Evolutionary conservation across 371 early-diverging fungal genomes (phyloP).

Genomic region (Basidiobolus meristosporus): DNA sequence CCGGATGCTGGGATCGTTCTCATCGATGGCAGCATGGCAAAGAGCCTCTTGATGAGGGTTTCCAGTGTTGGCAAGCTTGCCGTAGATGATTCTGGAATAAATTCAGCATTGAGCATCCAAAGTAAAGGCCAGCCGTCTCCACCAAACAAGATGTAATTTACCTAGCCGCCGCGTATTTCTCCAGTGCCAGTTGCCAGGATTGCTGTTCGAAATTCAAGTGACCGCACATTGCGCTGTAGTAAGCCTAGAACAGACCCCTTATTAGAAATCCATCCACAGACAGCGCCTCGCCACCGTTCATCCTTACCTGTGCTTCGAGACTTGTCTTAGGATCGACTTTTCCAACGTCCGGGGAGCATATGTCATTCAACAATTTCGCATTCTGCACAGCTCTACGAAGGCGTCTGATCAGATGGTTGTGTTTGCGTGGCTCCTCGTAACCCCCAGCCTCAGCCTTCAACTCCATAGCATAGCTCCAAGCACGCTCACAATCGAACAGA

Average conservation of each 20-base stretch:
- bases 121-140: not conserved
- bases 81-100: conserved; percentile 36
- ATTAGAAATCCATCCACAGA: not conserved
- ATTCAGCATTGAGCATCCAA: not conserved
- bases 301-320: conserved; percentile 35
- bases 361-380: conserved; percentile 20
- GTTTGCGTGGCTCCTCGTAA: conserved; percentile 39
- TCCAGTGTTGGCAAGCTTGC: conserved; percentile 26
- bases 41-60: conserved; percentile 37
- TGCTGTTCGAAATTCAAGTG: conserved; percentile 42
- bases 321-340: conserved; percentile 26
- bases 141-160: conserved; percentile 5
- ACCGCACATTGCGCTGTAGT: conserved; percentile 44
- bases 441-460: conserved; percentile 32
- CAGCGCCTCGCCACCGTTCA: not conserved
- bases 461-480: conserved; percentile 67
- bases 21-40: conserved; percentile 47
- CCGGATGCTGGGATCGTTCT: conserved; percentile 60
- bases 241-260: conserved; percentile 21
- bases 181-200: conserved; percentile 44
- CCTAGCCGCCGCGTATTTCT: conserved; percentile 36
- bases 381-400: conserved; percentile 36
- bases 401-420: conserved; percentile 36
- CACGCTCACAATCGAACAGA: conserved; percentile 53
- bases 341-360: conserved; percentile 22